Percentiles rank a stretch among this genome's conserved stretches.
These are phyloP conservation scores for Xylariaceae sp. DNA, from an alignment of 2,329 filamentous ascomycete genomes.

Conservation along the genomic window DNA sequence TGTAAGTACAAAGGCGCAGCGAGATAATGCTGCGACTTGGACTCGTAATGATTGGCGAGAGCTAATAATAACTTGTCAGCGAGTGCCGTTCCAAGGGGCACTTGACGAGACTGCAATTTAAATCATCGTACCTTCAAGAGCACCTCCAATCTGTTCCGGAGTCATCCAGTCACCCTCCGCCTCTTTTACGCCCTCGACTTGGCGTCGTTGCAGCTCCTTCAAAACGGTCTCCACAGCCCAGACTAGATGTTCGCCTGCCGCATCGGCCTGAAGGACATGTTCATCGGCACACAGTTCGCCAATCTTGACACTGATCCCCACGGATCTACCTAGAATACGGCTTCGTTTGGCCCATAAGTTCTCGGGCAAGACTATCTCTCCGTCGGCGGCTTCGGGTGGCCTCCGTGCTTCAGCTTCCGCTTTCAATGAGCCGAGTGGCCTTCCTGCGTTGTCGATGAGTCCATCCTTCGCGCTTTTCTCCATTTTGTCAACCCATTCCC, in stretches of 20 bases:
- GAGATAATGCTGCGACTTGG: slow-evolving; percentile 72
- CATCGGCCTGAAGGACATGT: slow-evolving; percentile 69
- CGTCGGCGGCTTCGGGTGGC: slow-evolving; percentile 13
- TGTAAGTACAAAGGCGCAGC: slow-evolving; percentile 85
- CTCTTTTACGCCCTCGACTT: slow-evolving; percentile 64
- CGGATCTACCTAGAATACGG: slow-evolving; percentile 68
- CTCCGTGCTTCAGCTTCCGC: slow-evolving; percentile 10
- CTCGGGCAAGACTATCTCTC: slow-evolving; percentile 35
- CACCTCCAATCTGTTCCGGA: slow-evolving; percentile 68
- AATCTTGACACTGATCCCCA: slow-evolving; percentile 78
- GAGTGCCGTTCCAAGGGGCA: background rate
- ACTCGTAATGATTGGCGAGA: slow-evolving; percentile 73
- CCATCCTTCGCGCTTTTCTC: slow-evolving; percentile 50
- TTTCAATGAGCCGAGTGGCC: slow-evolving; percentile 22
- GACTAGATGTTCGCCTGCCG: slow-evolving; percentile 71
- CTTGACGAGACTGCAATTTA: background rate
- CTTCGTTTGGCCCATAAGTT: slow-evolving; percentile 58
- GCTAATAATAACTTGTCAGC: slow-evolving; percentile 45
- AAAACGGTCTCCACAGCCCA: slow-evolving; percentile 81
- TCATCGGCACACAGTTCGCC: slow-evolving; percentile 78
- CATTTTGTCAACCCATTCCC: slow-evolving; percentile 56
- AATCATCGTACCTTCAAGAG: slow-evolving; percentile 59
- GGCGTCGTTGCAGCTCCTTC: slow-evolving; percentile 68
- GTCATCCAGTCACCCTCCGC: slow-evolving; percentile 71
- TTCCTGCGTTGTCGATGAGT: slow-evolving; percentile 41